Percentiles rank a stretch among this genome's conserved stretches.
Evolutionary conservation across 1,139 yeast species (phyloP).

Genomic region (Magnusiomyces tetraspermus): DNA sequence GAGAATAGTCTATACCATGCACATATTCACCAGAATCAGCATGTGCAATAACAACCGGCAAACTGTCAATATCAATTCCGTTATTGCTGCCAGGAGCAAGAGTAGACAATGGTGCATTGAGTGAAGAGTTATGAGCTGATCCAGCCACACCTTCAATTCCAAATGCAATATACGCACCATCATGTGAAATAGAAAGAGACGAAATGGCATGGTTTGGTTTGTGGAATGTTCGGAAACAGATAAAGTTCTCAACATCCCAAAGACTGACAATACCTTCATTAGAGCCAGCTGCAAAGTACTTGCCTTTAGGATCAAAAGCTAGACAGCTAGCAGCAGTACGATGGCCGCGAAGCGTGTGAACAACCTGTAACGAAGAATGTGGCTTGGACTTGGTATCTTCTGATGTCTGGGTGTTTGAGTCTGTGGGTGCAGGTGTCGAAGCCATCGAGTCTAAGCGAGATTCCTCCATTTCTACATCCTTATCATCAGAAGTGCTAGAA

Average conservation of each 20-base stretch:
- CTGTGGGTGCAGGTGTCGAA: background rate
- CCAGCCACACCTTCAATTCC: conserved; percentile 22
- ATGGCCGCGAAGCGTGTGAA: conserved; percentile 39
- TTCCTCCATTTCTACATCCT: conserved; percentile 1
- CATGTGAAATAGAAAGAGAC: conserved; percentile 29
- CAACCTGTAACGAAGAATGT: conserved; percentile 16
- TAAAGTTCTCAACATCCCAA: conserved; percentile 46
- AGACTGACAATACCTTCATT: conserved; percentile 60
- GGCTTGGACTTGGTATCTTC: background rate
- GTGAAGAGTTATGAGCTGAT: background rate
- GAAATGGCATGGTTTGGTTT: conserved; percentile 36
- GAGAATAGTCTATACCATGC: conserved; percentile 13
- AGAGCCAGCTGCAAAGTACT: conserved; percentile 50
- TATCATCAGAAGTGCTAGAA: background rate
- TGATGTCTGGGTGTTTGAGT: background rate
- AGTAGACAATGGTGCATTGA: background rate
- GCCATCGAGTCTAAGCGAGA: background rate
- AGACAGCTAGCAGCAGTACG: conserved; percentile 45
- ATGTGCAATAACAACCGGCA: conserved; percentile 28
- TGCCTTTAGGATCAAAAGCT: conserved; percentile 51
- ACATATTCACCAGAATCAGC: conserved; percentile 26
- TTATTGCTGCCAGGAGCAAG: background rate
- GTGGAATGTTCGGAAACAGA: conserved; percentile 38
- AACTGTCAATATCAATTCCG: conserved; percentile 8
- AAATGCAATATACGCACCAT: conserved; percentile 30